Base-by-base conservation (phyloP, 495 filamentous ascomycete species). In the Clohesyomyces aquaticus region DNA sequence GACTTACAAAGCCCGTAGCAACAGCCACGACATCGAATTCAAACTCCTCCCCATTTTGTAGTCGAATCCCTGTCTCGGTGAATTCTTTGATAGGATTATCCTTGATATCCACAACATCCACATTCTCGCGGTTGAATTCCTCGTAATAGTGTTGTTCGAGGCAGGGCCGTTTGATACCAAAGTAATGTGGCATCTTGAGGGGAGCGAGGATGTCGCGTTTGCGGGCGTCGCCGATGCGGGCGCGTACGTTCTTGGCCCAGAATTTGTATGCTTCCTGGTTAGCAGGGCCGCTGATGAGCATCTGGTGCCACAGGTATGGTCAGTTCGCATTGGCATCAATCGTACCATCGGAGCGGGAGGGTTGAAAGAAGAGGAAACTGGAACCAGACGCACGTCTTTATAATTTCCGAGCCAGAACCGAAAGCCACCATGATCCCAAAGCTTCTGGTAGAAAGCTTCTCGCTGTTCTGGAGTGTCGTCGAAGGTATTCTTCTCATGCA, bases 71-170 rank as follows among this genome's bases (percentile, higher is more conserved):
- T 0, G 45, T 76, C 27, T 74, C 66, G 10, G 73, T 76, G 25
- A 87, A 74, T 16, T 76, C 76, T 0, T 66, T 71, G 38, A 88
- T 82, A 0, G 79, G 76, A 59, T 82, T 82, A 0, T 68, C 41
- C 1, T 78, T 76, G 57, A 81, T 78, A 67, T 83, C 73, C 27
- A 88, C 75, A 11, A 88, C 46, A 26, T 84, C 72, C 18, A 87
- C 83, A 59, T 80, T 81, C 0, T 77, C 73, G 18, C 74, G 69
- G 60, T 87, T 83, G 72, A 87, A 82, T 35, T 79, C 76, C 62
- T 87, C 84, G 60, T 80, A 87, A 71, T 82, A 87, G 46, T 79
- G 71, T 22, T 74, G 60, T 60, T 87, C 83, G 4, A 87, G 75
- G 16, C 76, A 80, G 1, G 81, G 79, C 0, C 85, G 77, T 67